Evolutionary conservation across 768 basidiomycete genomes (phyloP), one percentile per base, ranked within the genome.

Genomic region (Pluteus cervinus): DNA sequence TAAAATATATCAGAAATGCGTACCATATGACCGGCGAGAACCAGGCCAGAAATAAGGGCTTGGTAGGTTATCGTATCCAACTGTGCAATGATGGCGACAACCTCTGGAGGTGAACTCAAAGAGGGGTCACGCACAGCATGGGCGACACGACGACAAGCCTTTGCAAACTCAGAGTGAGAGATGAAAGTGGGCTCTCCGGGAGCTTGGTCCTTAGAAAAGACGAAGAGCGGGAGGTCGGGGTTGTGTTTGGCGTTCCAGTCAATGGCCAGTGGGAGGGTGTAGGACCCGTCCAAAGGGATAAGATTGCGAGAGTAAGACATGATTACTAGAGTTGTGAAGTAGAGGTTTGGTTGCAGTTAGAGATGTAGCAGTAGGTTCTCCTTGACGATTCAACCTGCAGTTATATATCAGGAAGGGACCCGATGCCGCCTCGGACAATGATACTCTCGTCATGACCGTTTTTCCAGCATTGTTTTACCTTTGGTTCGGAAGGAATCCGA

Each of bases 121-220:
- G 62, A 55, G 12, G 45, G 43, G 0, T 67, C 68, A 11, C 63
- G 55, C 9, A 72, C 29, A 15, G 48, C 41, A 42, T 65, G 65
- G 0, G 69, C 68, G 16, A 64, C 51, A 11, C 69, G 61, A 40
- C 73, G 63, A 28, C 57, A 60, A 7, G 70, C 72, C 7, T 63
- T 61, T 12, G 56, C 60, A 44, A 72, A 74, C 36, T 74, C 68
- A 6, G 68, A 38, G 34, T 61, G 60, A 4, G 63, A 56, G 20
- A 74, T 58, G 20, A 45, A 38, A 5, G 53, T 51, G 9, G 57
- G 41, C 2, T 9, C 28, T 16, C 46, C 40, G 4, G 52, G 31
- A 16, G 20, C 40, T 1, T 39, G 39, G 9, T 44, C 42, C 22
- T 57, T 54, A 7, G 53, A 33, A 28, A 57, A 72, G 7, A 51